Evolutionary conservation across 805 yeast species (phyloP), one percentile per base, ranked within the genome.

Genomic region (Nematodospora valgi): DNA sequence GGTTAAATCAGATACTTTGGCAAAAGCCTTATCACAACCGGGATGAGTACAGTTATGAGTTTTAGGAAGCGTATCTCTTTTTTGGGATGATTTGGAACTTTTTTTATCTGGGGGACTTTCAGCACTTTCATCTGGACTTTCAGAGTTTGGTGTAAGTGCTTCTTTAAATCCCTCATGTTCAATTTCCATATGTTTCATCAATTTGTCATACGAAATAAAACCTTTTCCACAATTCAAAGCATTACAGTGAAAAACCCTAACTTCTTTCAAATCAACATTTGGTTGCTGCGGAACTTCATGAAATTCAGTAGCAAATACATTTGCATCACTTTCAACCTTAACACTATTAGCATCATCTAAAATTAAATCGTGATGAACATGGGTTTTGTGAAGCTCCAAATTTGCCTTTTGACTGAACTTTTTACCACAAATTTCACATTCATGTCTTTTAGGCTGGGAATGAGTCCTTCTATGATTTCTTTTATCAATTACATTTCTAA

Each of bases 21-120:
- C 37, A 32, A 50, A 52, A 14, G 47, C 26, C 37, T 38, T 37
- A 7, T 30, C 31, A 33, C 57, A 52, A 6, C 40, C 42, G 25
- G 33, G 33, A 33, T 30, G 37, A n/a, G 43, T 28, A 41, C 51
- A 47, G 8, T 22, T 13, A 15, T 40, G 41, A 9, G 32, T 31
- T 29, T 35, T 44, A 3, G 36, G 38, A 16, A 34, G 28, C 20
- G 34, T 21, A 10, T 31, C 23, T 5, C 17, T 27, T 17, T 12
- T 23, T 26, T 13, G 39, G 35, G 5, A n/a, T 12, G 19, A 7
- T 27, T 27, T 10, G 15, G 19, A 5, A 13, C 15, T 9, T 8
- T 10, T 9, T 27, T 10, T 6, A 8, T 6, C 11, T 12, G n/a
- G 30, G n/a, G 8, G 19, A 13, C 13, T 9, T 27, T 27, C 19